Percentiles rank a stretch among this genome's conserved stretches.
phyloP scores from a whole-genome alignment of 495 filamentous ascomycete genomes.

The Penicillium steckii region DNA sequence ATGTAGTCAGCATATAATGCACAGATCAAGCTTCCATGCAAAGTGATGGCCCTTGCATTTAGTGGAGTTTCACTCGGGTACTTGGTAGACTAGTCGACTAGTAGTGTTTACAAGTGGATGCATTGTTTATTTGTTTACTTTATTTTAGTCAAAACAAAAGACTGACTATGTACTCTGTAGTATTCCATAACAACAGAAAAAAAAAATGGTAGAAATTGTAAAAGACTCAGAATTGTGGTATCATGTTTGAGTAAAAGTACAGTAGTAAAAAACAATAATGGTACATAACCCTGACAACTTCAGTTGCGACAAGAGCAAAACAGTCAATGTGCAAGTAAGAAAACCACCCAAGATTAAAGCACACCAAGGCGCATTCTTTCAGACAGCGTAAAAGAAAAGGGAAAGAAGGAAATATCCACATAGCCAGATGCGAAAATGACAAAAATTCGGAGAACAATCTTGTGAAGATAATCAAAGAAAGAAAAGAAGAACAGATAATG shows the following conservation, averaged over 20 bases:
- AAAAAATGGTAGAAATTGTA: not conserved
- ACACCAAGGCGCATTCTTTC: not conserved
- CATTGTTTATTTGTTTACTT: too few relatives aligned
- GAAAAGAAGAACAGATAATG: constrained; percentile 7
- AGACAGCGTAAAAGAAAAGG: not conserved
- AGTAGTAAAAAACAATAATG: constrained; percentile 8
- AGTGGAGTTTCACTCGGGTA: too few relatives aligned
- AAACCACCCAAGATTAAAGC: constrained; percentile 3
- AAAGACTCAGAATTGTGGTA: constrained; percentile 19
- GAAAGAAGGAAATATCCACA: constrained; percentile 19
- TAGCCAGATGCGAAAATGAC: constrained; percentile 23
- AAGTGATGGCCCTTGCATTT: too few relatives aligned
- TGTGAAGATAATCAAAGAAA: not conserved
- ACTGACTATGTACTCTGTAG: too few relatives aligned
- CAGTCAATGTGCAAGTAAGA: constrained; percentile 13
- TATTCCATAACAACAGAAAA: not conserved
- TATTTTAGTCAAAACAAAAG: too few relatives aligned
- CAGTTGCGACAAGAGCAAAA: constrained; percentile 4
- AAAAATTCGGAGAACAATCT: constrained; percentile 2
- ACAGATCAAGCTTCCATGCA: too few relatives aligned
- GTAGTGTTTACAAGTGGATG: too few relatives aligned
- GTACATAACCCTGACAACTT: constrained; percentile 11
- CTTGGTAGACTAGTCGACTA: too few relatives aligned
- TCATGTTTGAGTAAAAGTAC: constrained; percentile 19
- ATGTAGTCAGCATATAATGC: too few relatives aligned